A percentile compares a stretch with the other conserved stretches of the same genome.
Conservation (phyloP, 2,329 filamentous ascomycete species). For the Leptographium wingfieldii region DNA sequence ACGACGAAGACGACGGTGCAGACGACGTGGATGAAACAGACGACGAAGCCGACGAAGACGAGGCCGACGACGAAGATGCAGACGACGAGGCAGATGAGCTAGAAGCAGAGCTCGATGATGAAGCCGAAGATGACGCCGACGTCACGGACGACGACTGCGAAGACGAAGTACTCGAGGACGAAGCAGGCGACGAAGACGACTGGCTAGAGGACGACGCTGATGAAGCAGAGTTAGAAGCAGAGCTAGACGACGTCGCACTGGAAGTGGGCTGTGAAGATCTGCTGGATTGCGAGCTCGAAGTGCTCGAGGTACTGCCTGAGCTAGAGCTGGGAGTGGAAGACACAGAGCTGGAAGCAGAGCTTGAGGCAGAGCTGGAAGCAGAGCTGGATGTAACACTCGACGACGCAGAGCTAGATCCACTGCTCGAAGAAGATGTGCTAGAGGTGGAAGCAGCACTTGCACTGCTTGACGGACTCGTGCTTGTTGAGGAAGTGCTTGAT, state of each 20-base stretch:
- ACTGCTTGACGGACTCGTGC: background rate
- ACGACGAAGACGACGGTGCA: background rate
- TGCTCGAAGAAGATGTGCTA: too few species aligned
- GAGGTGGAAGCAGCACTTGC: too few species aligned
- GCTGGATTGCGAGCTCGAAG: background rate
- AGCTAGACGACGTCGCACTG: background rate
- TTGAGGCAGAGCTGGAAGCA: background rate
- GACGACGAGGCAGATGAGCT: background rate
- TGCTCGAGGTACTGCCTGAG: background rate
- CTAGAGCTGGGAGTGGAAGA: background rate
- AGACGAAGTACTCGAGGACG: background rate
- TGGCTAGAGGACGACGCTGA: background rate
- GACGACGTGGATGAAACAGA: background rate
- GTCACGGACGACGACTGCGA: background rate
- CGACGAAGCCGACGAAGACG: background rate
- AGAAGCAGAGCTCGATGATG: background rate
- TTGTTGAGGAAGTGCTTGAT: too few species aligned
- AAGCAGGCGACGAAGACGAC: background rate
- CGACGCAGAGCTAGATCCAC: background rate
- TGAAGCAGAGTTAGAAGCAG: slow-evolving; percentile 1
- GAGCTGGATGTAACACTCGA: background rate
- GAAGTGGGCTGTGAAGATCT: background rate
- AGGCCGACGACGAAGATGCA: background rate
- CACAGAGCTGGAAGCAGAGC: background rate
- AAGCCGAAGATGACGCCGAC: background rate